Percentiles rank a stretch among this genome's conserved stretches.
phyloP scores from a whole-genome alignment of 495 filamentous ascomycete species.

The Xylaria telfairii region DNA sequence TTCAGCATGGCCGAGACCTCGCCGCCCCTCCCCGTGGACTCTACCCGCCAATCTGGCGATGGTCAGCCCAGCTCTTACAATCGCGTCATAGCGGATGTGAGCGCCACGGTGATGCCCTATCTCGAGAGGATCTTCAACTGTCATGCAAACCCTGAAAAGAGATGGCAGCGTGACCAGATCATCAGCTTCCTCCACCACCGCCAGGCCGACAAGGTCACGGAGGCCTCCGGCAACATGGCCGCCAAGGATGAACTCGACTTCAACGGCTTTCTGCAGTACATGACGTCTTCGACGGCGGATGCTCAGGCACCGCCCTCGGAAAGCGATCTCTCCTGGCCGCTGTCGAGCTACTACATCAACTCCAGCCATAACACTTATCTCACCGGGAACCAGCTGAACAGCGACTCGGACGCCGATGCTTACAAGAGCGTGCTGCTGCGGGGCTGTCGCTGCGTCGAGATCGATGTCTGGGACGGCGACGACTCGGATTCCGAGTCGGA shows the following conservation, averaged over 20 bases:
- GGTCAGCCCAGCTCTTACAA: conserved; percentile 41
- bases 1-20: conserved; percentile 34
- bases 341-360: conserved; percentile 89
- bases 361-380: conserved; percentile 97
- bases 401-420: conserved; percentile 77
- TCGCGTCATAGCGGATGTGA: conserved; percentile 41
- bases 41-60: conserved; percentile 43
- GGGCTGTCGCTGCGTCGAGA: conserved; percentile 93
- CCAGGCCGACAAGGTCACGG: conserved; percentile 44
- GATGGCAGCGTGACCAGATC: conserved; percentile 46
- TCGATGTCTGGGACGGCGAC: conserved; percentile 94
- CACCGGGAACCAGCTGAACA: conserved; percentile 89
- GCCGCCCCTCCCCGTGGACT: conserved; percentile 30
- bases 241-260: conserved; percentile 53
- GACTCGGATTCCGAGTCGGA: conserved; percentile 50
- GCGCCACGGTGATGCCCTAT: conserved; percentile 38
- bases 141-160: conserved; percentile 39
- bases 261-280: conserved; percentile 62
- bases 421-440: conserved; percentile 83
- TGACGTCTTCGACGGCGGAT: conserved; percentile 61
- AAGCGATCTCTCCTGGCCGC: conserved; percentile 66
- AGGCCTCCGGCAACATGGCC: conserved; percentile 40
- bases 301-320: conserved; percentile 46
- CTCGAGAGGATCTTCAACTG: conserved; percentile 47
- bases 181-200: conserved; percentile 44